Evolutionary conservation across 495 filamentous ascomycete genomes (phyloP).

Genomic region (Penicillium paxilli): DNA sequence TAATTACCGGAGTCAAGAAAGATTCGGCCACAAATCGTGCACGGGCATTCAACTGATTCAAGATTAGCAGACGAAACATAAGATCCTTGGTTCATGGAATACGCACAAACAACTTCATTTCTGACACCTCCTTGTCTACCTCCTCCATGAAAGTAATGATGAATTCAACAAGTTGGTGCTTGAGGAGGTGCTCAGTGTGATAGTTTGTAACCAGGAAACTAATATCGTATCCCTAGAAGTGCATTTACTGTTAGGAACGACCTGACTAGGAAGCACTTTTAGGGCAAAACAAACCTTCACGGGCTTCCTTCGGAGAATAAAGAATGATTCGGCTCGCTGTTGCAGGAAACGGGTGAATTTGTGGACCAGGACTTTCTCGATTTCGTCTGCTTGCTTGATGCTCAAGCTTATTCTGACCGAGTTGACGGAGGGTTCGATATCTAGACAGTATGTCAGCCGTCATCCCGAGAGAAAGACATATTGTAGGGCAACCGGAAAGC

Average conservation of each 20-base stretch:
- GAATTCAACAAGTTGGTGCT: constrained; percentile 98
- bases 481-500: not conserved
- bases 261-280: not conserved
- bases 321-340: constrained; percentile 95
- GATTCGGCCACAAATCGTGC: constrained; percentile 98
- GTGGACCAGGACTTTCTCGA: constrained; percentile 86
- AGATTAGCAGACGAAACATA: constrained; percentile 26
- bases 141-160: constrained; percentile 99
- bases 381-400: constrained; percentile 99
- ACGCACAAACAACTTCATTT: constrained; percentile 99
- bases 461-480: not conserved
- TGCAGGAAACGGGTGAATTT: constrained; percentile 97
- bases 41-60: constrained; percentile 81
- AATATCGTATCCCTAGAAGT: constrained; percentile 87
- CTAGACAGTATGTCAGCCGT: not conserved
- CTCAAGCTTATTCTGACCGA: constrained; percentile 93
- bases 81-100: not conserved
- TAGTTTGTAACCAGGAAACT: constrained; percentile 98
- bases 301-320: constrained; percentile 91
- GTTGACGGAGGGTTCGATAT: constrained; percentile 84
- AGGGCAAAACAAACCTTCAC: constrained; percentile 68
- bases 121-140: constrained; percentile 98
- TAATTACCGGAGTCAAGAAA: constrained; percentile 88
- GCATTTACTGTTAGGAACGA: constrained; percentile 12
- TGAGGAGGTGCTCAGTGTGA: constrained; percentile 97